Evolutionary conservation across 306 rosid genomes (phyloP), one percentile per base, ranked within the genome.

Genomic region (Morella rubra): DNA sequence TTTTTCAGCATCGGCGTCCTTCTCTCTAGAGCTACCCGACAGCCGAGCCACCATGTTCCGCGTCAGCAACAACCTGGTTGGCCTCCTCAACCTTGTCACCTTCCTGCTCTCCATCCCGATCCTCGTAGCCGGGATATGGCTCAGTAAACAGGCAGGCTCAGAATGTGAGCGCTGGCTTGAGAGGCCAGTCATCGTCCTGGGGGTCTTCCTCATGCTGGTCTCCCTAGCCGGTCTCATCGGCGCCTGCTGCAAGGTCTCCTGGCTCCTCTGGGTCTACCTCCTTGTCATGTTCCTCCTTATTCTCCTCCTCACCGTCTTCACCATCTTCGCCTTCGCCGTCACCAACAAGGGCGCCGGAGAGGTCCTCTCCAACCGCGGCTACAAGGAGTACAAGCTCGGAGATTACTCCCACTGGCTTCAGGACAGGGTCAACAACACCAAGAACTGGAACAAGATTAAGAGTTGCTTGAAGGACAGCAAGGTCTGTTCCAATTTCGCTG

Each of bases 401-500:
- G 97, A 90, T 83, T 93, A 91, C 81, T 93, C 98, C 0, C 76
- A 88, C 67, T 93, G 96, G 98, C 73, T 93, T 44, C 97, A 91
- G 88, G 87, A 85, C 56, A 85, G 90, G 69, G 98, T 93, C 16
- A 85, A 62, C 24, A 74, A 73, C 74, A 4, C 49, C 5, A 79
- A 88, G 8, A 82, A 81, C 32, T 93, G 98, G 98, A 77, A 83
- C 67, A 81, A 72, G 73, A 89, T 93, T 74, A 83, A 37, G 87
- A 88, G 92, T 46, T 93, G 98, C 51, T 81, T 93, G 44, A 44
- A 74, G 5, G 80, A 84, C 19, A 90, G 88, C 12, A 80, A 93
- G 27, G 70, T 91, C 42, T 93, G 98, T 72, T 15, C 83, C 2
- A 56, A 44, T 0, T 85, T 87, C 24, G 8, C 13, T 0, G 2